phyloP scores from a whole-genome alignment of 139 green algal genomes.

The Parachlorella kessleri region DNA sequence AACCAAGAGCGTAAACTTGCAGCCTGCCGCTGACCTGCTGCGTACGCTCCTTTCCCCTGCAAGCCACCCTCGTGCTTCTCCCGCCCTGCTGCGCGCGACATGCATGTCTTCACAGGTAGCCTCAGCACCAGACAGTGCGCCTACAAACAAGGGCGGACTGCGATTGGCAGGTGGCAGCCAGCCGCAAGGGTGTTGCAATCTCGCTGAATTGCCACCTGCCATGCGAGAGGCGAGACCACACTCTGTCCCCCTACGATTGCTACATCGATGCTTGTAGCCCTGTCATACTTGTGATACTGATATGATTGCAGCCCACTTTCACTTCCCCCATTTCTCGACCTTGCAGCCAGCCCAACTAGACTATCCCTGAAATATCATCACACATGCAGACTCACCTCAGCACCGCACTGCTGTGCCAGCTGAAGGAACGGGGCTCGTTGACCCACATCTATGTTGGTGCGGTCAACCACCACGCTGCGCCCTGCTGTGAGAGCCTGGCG shows the following conservation, averaged over 20 bases:
- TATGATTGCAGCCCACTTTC: too few species aligned
- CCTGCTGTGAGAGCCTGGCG: conserved; percentile 38
- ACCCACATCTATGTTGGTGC: conserved; percentile 58
- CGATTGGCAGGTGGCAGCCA: too few species aligned
- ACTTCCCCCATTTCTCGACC: too few species aligned
- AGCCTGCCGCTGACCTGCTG: not conserved
- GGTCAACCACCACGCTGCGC: conserved; percentile 62
- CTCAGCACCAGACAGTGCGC: conserved; percentile 60
- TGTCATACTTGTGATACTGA: too few species aligned
- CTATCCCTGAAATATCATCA: too few species aligned
- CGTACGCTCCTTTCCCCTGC: conserved; percentile 38
- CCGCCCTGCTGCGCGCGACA: conserved; percentile 36
- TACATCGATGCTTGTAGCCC: not conserved
- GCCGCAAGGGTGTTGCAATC: too few species aligned
- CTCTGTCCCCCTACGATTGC: not conserved
- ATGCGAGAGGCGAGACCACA: too few species aligned
- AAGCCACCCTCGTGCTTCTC: conserved; percentile 63
- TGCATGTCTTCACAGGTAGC: conserved; percentile 47
- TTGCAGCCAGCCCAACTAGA: too few species aligned
- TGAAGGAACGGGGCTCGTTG: conserved; percentile 70
- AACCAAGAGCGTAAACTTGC: too few species aligned
- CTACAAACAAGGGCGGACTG: not conserved
- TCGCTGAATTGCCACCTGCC: too few species aligned
- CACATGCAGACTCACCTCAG: too few species aligned
- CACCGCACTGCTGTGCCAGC: conserved; percentile 34